Evolutionary conservation across 2,329 filamentous ascomycete species (phyloP), one percentile per base, ranked within the genome.

Genomic region (Lasiodiplodia gonubiensis): DNA sequence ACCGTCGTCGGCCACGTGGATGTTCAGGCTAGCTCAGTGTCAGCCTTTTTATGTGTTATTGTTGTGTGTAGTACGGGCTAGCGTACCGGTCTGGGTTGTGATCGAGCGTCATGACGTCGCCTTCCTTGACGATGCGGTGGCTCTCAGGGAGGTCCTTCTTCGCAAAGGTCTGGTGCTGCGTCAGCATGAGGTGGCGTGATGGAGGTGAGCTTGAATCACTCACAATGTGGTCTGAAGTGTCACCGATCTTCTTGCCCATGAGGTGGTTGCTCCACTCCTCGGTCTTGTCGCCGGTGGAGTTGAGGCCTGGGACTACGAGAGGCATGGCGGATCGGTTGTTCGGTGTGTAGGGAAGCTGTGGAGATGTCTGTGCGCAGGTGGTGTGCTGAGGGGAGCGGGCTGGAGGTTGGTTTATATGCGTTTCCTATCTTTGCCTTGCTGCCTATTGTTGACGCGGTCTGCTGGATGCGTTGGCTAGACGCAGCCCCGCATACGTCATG

Each of bases 201-300:
- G 25, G 16, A 27, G 61, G 11, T 23, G 33, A 11, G 4, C 16
- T 10, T 35, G 10, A 33, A 37, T n/a, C n/a, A 73, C 75, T 23
- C 73, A 83, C 83, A 23, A 79, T 78, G 69, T 84, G 80, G 68
- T 83, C 77, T 49, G 78, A 78, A 33, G 68, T 66, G 16, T 85
- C 83, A 14, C 83, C 83, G 46, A 85, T 73, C 74, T 84, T 84
- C 81, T 85, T 85, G 71, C 83, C 83, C 73, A 81, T 78, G 25
- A 85, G 77, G 77, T 84, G 80, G 71, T 76, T 79, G 74, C 76
- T 75, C 83, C 83, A 85, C 66, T 83, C 76, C 12, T 77, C 71
- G 66, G 74, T 76, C 72, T 79, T 74, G 69, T 77, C 74, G 25
- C 72, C 71, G 69, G 71, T 74, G 55, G 76, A 78, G 74, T 78